Evolutionary conservation across 306 rosid genomes (phyloP).

Genomic region (Lathyrus tuberosus): DNA sequence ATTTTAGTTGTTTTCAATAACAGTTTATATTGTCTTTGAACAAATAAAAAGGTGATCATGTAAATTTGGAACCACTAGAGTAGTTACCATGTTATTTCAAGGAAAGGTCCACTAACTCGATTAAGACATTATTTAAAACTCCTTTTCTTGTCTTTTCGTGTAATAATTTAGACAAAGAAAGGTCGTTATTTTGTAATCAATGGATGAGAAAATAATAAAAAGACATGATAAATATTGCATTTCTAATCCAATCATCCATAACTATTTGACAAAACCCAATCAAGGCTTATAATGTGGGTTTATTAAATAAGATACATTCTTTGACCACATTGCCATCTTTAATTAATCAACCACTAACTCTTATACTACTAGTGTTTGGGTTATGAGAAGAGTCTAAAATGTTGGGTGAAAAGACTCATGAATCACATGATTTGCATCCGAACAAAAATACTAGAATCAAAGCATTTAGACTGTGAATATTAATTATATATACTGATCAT

Average conservation of each 20-base stretch:
- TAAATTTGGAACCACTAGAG: conserved; percentile 24
- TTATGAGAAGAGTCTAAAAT: too few relatives aligned
- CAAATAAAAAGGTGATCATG: conserved; percentile 28
- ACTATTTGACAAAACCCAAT: neutral
- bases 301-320: too few relatives aligned
- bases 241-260: neutral
- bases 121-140: conserved; percentile 41
- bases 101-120: conserved; percentile 43
- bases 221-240: neutral
- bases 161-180: conserved; percentile 26
- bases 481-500: neutral
- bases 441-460: conserved; percentile 14
- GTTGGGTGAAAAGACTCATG: neutral
- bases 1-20: conserved; percentile 24
- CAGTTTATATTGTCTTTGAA: conserved; percentile 16
- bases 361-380: too few relatives aligned
- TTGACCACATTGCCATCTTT: too few relatives aligned
- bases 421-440: conserved; percentile 26
- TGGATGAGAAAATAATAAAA: neutral
- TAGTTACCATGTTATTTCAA: conserved; percentile 40
- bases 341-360: too few relatives aligned
- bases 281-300: too few relatives aligned
- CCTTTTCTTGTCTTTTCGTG: conserved; percentile 29
- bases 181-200: neutral
- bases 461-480: conserved; percentile 18